Base-by-base conservation (phyloP, 768 basidiomycete species). In the Trametes gibbosa region DNA sequence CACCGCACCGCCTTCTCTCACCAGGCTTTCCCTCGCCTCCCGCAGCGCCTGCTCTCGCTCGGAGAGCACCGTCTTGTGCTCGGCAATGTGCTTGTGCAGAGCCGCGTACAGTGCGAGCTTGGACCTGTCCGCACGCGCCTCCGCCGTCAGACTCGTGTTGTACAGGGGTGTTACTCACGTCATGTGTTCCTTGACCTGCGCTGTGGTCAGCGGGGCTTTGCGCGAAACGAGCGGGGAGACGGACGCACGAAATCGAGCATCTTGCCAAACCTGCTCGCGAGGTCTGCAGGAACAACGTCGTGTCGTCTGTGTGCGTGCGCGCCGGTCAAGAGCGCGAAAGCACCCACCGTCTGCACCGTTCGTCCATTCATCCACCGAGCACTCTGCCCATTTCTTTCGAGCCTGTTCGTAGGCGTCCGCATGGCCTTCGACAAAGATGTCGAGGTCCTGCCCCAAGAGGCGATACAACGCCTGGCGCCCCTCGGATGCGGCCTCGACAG, bases 341-440 rank as follows among this genome's bases (percentile, higher is more conserved):
- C 21, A 34, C 48, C 16, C 48, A 84, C 84, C 81, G 48, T 82
- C 75, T 0, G 79, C 80, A 5, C 84, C 85, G 24, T 78, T 73
- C 5, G 73, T 66, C 85, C 85, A 85, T 50, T 85, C 83, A 14
- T 80, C 78, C 56, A 77, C 69, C 0, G 76, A 74, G 56, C 81
- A 82, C 7, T 76, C 73, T 14, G 74, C 74, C 83, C 84, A 86
- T 59, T 74, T 78, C 58, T 74, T 73, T 27, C 73, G 68, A 25
- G 75, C 66, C 12, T 70, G 70, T 37, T 81, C 79, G 59, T 85
- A 84, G 25, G 69, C 68, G 0, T 79, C 77, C 32, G 73, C 64
- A 58, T 79, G 70, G 10, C 72, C 69, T 21, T 74, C 77, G 19
- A 79, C 65, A 60, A 77, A 80, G 0, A 63, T 65, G 51, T 82